Evolutionary conservation across 2,329 filamentous ascomycete species (phyloP), one percentile per base, ranked within the genome.

Genomic region (Hypoxylon rubiginosum): DNA sequence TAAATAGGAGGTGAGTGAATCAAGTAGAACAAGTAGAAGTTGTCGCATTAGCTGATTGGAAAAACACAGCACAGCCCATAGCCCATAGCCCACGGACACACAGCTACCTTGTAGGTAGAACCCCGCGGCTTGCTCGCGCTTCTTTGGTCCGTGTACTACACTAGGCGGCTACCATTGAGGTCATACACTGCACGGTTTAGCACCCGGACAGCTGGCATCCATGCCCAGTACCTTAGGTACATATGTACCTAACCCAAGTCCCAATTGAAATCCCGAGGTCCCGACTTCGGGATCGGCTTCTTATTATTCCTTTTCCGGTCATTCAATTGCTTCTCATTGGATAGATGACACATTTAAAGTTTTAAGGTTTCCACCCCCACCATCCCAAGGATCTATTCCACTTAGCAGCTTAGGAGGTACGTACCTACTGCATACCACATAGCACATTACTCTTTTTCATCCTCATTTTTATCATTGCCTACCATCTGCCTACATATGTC

Each of bases 251-350:
- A n/a, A n/a, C n/a, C n/a, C n/a, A n/a, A n/a, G n/a, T n/a, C n/a
- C 32, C 9, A 36, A 36, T 28, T 43, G n/a, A 6, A 26, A 17
- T 15, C 9, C 21, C 45, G 45, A 24, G 21, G 21, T 24, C 21
- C 19, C 15, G 24, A 1, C 21, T 5, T 9, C n/a, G n/a, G 13
- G 34, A 54, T 43, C 51, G 51, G 52, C 52, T 32, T 26, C 15
- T 9, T 9, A n/a, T 56, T 56, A 32, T 46, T 56, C 53, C 53
- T 13, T 30, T n/a, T 55, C 52, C n/a, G n/a, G 8, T 30, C 26
- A 46, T 54, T 45, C 19, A 7, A 45, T 45, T 8, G 6, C 34
- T n/a, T 39, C 34, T 39, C 11, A n/a, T 39, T 49, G 26, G 26
- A 51, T 34, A 51, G 48, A 11, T 51, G 3, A 5, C 32, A 36